These are phyloP conservation scores for Pythium chondricola DNA, from an alignment of 352 stramenopile species.

Conservation along the genomic window DNA sequence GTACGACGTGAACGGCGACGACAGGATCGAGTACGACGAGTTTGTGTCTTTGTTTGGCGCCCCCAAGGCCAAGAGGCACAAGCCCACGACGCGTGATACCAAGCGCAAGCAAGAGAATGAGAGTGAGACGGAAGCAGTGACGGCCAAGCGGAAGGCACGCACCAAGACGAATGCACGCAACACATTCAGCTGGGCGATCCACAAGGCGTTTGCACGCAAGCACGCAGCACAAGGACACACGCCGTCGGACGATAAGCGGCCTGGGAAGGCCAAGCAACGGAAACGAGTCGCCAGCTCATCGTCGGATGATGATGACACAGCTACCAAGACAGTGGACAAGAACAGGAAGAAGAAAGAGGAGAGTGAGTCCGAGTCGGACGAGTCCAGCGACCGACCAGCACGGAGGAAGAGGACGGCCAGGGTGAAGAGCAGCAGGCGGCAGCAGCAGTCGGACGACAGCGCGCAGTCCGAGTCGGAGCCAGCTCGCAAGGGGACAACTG, in stretches of 20 bases:
- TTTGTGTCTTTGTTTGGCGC: constrained; percentile 43
- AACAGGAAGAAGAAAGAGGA: background rate
- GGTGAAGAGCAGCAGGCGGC: too few relatives aligned
- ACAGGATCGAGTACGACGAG: constrained; percentile 53
- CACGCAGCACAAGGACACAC: constrained; percentile 20
- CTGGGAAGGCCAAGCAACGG: background rate
- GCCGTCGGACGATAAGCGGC: constrained; percentile 2
- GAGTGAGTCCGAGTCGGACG: too few relatives aligned
- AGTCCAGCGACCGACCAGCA: too few relatives aligned
- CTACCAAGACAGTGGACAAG: background rate
- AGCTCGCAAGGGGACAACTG: background rate
- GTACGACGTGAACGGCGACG: constrained; percentile 56
- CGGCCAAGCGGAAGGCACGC: background rate
- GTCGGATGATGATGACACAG: constrained; percentile 2
- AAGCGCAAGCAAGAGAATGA: too few relatives aligned
- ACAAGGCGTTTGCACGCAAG: constrained; percentile 60
- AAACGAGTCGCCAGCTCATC: constrained; percentile 12
- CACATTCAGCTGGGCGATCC: constrained; percentile 67
- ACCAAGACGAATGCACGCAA: constrained; percentile 41
- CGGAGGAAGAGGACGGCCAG: background rate
- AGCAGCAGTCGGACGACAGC: too few relatives aligned
- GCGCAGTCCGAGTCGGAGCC: too few relatives aligned
- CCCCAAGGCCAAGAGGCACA: constrained; percentile 5
- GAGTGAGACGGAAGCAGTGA: constrained; percentile 1
- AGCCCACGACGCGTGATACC: constrained; percentile 3